These are phyloP conservation scores for Chlorella sorokiniana DNA, from an alignment of 139 green algal species.

Conservation along the genomic window DNA sequence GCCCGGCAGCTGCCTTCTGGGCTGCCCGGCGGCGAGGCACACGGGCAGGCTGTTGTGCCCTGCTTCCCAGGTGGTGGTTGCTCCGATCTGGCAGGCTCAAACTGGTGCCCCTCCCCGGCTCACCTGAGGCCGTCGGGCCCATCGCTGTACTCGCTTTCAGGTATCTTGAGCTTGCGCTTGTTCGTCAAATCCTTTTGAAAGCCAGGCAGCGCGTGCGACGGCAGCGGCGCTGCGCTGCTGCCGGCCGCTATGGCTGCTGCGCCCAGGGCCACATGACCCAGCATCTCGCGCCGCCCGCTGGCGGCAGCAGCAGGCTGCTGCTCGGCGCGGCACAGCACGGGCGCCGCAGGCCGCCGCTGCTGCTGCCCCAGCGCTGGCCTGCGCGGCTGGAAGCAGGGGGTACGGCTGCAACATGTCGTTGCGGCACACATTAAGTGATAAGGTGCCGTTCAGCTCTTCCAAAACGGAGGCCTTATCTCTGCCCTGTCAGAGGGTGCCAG, in stretches of 20 bases:
- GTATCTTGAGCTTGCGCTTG: conserved; percentile 57
- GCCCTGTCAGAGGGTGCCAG: too few species aligned
- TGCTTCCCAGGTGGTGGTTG: background rate
- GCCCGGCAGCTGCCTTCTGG: background rate
- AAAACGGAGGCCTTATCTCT: too few species aligned
- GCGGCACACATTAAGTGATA: background rate
- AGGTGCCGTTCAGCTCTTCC: background rate
- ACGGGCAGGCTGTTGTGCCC: too few species aligned
- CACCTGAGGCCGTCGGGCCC: conserved; percentile 71
- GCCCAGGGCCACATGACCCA: background rate
- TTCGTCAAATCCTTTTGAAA: conserved; percentile 50
- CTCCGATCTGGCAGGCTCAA: background rate
- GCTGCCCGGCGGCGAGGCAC: too few species aligned
- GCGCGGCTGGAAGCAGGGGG: background rate
- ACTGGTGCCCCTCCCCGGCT: background rate
- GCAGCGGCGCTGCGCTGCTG: background rate
- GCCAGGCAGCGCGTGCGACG: background rate
- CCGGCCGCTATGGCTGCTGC: background rate
- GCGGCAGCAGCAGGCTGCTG: background rate
- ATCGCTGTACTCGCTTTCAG: conserved; percentile 56
- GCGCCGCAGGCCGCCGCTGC: background rate
- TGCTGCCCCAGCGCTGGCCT: background rate
- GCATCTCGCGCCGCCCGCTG: background rate
- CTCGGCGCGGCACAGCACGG: conserved; percentile 1
- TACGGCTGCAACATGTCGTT: background rate